phyloP scores from a whole-genome alignment of 2,329 filamentous ascomycete species.

The Beauveria sp. region DNA sequence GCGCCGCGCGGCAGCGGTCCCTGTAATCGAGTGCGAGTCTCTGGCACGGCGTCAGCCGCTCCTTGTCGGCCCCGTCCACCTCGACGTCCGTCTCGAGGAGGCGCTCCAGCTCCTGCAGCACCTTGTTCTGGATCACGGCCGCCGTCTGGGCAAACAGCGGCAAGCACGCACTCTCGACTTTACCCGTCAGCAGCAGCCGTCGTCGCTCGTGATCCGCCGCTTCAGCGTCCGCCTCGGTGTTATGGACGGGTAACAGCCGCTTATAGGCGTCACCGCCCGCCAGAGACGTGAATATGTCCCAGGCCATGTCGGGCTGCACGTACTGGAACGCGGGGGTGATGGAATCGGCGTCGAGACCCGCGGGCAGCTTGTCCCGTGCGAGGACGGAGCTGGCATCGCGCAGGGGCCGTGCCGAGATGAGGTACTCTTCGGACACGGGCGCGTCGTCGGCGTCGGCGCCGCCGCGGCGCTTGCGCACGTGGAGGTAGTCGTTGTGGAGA shows the following conservation, averaged over 20 bases:
- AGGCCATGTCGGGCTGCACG: conserved; percentile 45
- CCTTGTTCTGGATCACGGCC: conserved; percentile 35
- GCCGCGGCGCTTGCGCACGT: conserved; percentile 40
- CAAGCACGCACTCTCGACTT: conserved; percentile 20
- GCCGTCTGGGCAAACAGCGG: conserved; percentile 27
- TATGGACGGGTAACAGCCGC: conserved; percentile 9
- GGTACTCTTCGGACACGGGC: conserved; percentile 32
- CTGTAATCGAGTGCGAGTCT: conserved; percentile 42
- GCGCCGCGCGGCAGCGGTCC: conserved; percentile 37
- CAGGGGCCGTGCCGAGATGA: conserved; percentile 46
- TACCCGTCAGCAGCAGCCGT: conserved; percentile 24
- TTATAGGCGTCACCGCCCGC: conserved; percentile 12
- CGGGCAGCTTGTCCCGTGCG: conserved; percentile 32
- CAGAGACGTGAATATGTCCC: conserved; percentile 37
- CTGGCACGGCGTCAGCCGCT: conserved; percentile 35
- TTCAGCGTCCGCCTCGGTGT: conserved; percentile 16
- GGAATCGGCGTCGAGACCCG: conserved; percentile 9
- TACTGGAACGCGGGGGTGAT: conserved; percentile 37
- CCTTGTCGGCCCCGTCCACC: conserved; percentile 31
- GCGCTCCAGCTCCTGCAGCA: conserved; percentile 35
- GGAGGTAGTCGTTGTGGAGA: conserved; percentile 53
- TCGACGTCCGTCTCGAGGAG: conserved; percentile 40
- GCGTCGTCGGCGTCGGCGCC: conserved; percentile 8
- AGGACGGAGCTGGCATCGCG: conserved; percentile 39
- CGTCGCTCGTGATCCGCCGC: conserved; percentile 9